Evolutionary conservation across 768 basidiomycete species (phyloP), one percentile per base, ranked within the genome.

Genomic region (Boletus vinaceobasis): DNA sequence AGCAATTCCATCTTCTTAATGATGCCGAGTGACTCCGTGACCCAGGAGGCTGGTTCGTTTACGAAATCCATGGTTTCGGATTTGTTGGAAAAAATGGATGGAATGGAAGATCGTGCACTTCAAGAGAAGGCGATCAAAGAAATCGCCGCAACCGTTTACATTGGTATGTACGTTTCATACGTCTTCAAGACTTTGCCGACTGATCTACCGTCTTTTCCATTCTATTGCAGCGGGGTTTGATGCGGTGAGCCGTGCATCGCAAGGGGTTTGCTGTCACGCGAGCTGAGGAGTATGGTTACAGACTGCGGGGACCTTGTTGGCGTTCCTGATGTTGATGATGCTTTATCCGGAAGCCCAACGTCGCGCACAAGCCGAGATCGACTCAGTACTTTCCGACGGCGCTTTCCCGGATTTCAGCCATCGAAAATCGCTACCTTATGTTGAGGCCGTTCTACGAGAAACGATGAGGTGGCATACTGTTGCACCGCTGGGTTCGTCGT

Each of bases 401-500:
- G 36, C 37, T 19, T 49, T 67, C 2, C 69, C 67, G 8, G 67
- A 67, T 45, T 69, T 71, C 35, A 52, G 52, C 26, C 62, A 71
- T 42, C 55, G 67, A 32, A 45, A 53, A 36, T 65, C 55, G 13
- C 33, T 69, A 4, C 67, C 67, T 31, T 69, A 69, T 44, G 54
- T 69, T n/a, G 67, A 69, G 29, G 67, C 67, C 7, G 43, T 71
- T 32, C 50, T 69, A n/a, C 57, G 67, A 43, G 71, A 72, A 48
- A 65, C 65, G 17, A 60, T 71, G 58, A 65, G 70, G 43, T 73
- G 71, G 68, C 69, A 71, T 46, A 66, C 50, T 15, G 69, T 65
- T 42, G 56, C 64, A 23, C 68, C 68, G 3, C 37, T 70, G 45
- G 71, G 68, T 71, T 39, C 17, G 66, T 53, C 23, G 29, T 27